These are phyloP conservation scores for Cladophialophora immunda DNA, from an alignment of 2,329 filamentous ascomycete species.

Conservation along the genomic window DNA sequence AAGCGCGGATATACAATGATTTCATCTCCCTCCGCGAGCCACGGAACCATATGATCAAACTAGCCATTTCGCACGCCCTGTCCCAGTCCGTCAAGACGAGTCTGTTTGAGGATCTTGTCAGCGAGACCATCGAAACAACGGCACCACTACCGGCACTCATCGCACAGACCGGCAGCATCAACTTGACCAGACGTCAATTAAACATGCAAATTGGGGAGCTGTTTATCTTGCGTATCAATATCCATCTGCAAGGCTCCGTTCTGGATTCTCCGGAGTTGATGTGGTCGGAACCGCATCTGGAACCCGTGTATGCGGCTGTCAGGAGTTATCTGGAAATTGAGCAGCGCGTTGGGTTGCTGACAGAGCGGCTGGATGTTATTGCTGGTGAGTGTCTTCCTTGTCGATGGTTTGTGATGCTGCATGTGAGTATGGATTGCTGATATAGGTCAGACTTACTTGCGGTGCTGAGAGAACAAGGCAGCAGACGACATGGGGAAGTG, in stretches of 20 bases:
- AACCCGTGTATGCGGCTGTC: conserved; percentile 95
- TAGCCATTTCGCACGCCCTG: conserved; percentile 94
- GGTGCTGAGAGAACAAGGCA: conserved; percentile 93
- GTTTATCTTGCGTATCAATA: conserved; percentile 97
- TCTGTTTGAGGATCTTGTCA: conserved; percentile 93
- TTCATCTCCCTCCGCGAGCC: conserved; percentile 96
- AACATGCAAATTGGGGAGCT: conserved; percentile 99
- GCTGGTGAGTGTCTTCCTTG: conserved; percentile 33
- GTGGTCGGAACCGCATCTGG: conserved; percentile 96
- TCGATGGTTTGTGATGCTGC: not conserved
- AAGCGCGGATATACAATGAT: conserved; percentile 98
- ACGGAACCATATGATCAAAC: conserved; percentile 96
- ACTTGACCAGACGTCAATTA: conserved; percentile 86
- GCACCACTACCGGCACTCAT: conserved; percentile 94
- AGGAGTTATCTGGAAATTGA: conserved; percentile 98
- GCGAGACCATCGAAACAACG: conserved; percentile 90
- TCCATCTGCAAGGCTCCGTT: conserved; percentile 95
- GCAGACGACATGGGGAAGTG: conserved; percentile 89
- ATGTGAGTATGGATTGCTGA: conserved; percentile 13
- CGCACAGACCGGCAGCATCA: conserved; percentile 89
- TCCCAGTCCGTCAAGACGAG: conserved; percentile 98
- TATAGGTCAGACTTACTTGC: conserved; percentile 75
- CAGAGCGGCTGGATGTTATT: conserved; percentile 90
- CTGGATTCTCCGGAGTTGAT: conserved; percentile 97
- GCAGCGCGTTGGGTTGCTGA: conserved; percentile 87